phyloP scores from a whole-genome alignment of 2,329 filamentous ascomycete genomes.

The Penicillium sp. region DNA sequence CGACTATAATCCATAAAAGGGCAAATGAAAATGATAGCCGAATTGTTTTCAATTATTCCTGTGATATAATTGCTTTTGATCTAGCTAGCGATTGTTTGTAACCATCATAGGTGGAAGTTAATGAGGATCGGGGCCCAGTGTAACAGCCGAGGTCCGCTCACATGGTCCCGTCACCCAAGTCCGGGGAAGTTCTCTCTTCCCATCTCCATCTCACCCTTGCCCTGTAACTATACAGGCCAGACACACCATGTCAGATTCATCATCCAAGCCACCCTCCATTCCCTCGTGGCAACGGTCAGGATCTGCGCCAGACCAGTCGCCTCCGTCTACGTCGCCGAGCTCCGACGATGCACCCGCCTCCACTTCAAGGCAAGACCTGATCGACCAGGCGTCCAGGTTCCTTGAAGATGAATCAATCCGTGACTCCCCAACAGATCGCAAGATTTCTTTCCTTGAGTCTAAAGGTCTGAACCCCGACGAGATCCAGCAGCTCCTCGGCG shows the following conservation, averaged over 20 bases:
- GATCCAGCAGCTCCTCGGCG: conserved; percentile 61
- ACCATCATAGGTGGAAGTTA: neutral
- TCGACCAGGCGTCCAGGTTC: conserved; percentile 70
- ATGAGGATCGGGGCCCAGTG: conserved; percentile 1
- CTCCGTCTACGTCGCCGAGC: conserved; percentile 23
- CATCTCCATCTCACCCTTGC: conserved; percentile 3
- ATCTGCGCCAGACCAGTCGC: conserved; percentile 26
- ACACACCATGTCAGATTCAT: conserved; percentile 31
- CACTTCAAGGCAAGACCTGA: conserved; percentile 32
- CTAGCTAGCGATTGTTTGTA: neutral
- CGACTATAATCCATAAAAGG: neutral
- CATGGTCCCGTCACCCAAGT: conserved; percentile 19
- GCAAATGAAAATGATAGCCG: neutral
- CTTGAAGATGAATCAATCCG: conserved; percentile 69
- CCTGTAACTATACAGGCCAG: neutral
- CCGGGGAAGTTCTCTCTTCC: conserved; percentile 18
- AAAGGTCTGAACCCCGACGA: conserved; percentile 67
- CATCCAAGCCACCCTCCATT: conserved; percentile 33
- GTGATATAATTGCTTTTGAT: neutral
- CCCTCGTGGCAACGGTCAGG: conserved; percentile 37
- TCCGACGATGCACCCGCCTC: conserved; percentile 23
- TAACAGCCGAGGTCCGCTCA: conserved; percentile 27
- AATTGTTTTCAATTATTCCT: neutral
- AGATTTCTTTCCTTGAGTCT: conserved; percentile 67
- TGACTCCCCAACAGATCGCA: conserved; percentile 64